Evolutionary conservation across 2,329 filamentous ascomycete genomes (phyloP), one percentile per base, ranked within the genome.

Genomic region (Tolypocladium inflatum): DNA sequence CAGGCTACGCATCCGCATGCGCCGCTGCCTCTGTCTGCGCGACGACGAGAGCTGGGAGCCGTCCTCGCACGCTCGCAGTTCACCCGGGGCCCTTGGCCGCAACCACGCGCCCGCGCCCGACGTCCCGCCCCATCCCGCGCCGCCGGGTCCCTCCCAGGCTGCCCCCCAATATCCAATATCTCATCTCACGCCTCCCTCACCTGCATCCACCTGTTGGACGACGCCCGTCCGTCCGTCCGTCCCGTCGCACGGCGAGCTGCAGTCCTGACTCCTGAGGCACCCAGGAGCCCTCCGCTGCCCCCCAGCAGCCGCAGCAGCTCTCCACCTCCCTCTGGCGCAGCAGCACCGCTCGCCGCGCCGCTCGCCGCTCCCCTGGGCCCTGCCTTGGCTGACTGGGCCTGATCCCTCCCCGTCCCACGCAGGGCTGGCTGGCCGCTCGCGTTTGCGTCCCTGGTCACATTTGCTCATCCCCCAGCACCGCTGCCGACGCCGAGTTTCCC

Each of bases 401-500:
- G 43, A 30, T 50, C 45, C 45, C 45, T 50, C 45, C 45, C 45
- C 15, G 38, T 35, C 53, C 39, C 38, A 21, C 41, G 39, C 54
- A 55, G 54, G 23, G 54, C 45, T 50, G 45, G 26, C 45, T 19
- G 45, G 43, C 43, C 26, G 21, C 26, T 55, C 53, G 53, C 53
- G 35, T 54, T 55, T 41, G 39, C 38, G 13, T 51, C 48, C 55
- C 55, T 39, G 26, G 55, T 51, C 56, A 23, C 54, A 30, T 48
- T 51, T 48, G 42, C 45, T 43, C 53, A n/a, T 58, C 51, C 35
- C 35, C 17, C 53, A 53, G 54, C 38, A 33, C 57, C 52, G 56
- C 56, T 57, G 51, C 54, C 38, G 57, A 48, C 45, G 57, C 57
- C 54, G 54, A 39, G 54, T 43, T 54, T 55, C 58, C 60, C 65